Evolutionary conservation across 2,329 filamentous ascomycete species (phyloP), one percentile per base, ranked within the genome.

Genomic region (Pseudogymnoascus sp.): DNA sequence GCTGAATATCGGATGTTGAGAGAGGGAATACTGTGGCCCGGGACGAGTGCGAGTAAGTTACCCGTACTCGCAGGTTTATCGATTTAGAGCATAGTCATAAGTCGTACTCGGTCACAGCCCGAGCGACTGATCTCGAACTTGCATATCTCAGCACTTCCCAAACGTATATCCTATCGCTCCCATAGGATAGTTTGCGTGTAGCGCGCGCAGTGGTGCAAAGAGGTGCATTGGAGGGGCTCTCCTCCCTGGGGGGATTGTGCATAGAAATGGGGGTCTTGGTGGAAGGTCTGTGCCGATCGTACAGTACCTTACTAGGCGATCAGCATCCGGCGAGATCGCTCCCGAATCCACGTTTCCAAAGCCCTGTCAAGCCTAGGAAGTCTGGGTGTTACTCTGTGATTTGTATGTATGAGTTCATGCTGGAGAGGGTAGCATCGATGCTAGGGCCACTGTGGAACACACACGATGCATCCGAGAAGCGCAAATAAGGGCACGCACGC

Each of bases 281-380:
- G 47, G 47, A 15, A 33, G 29, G 47, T 54, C 47, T 54, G 47
- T 54, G 47, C 47, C 47, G 47, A 54, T 54, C 47, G 47, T 54
- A 54, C 47, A 33, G 47, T 54, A 54, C 47, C 47, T 54, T 33
- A 8, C 47, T 33, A 54, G 15, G 8, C 11, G 47, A 54, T 54
- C 47, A 54, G n/a, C 47, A 11, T 54, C 47, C 29, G 47, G 47
- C 47, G 47, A 54, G 47, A 54, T 54, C 47, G 47, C 47, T 54
- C 29, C 47, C 47, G 47, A 54, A 33, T 35, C 47, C 47, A 54
- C 47, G 47, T 54, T 54, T 33, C 47, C 47, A 54, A 33, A 11
- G 47, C 26, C 24, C 44, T 31, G 44, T 54, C 47, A 54, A 54
- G n/a, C 11, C 47, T 54, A 29, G 17, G 47, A 54, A n/a, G 29